Evolutionary conservation across 2,329 filamentous ascomycete genomes (phyloP), one percentile per base, ranked within the genome.

Genomic region (Botrytis elliptica): DNA sequence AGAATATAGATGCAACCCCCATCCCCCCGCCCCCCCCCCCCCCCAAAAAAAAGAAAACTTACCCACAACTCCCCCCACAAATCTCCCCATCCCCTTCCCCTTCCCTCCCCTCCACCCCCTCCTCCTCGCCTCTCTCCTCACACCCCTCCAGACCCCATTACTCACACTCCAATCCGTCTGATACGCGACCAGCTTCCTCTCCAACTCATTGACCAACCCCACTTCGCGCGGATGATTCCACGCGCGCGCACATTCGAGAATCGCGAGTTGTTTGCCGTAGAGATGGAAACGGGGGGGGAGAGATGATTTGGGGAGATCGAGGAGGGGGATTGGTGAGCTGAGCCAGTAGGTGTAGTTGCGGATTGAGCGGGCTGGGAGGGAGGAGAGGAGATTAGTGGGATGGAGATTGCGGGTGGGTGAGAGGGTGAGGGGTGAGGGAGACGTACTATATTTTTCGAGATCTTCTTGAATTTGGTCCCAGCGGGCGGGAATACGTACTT

Each of bases 381-480:
- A 3, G 33, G 12, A 8, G 29, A 18, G 55, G 49, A 18, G 22
- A 22, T 70, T 25, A 44, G 68, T 49, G n/a, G 2, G 16, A 22
- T 18, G 40, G 40, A 22, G 4, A 6, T 1, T 3, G 29, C 18
- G 12, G 22, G 2, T 38, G 22, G 20, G 22, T 4, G 25, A 40
- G n/a, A 33, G 10, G 7, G 12, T 1, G 29, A 16, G 22, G 10
- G 18, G 12, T 14, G 65, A 25, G 22, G n/a, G n/a, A 42, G 25
- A 74, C 73, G 52, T 29, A 78, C 77, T 76, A 52, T 78, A 77
- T 52, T 64, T 71, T 7, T 67, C 46, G 42, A 77, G 55, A 68
- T 77, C 76, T 33, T 73, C 67, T 36, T 78, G 70, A 1, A 78
- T 76, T 10, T 44, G 52, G 38, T 77, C 67, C 65, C 74, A 75